Conservation (phyloP, 257 asterid species). For the Ajuga chamaepitys region DNA sequence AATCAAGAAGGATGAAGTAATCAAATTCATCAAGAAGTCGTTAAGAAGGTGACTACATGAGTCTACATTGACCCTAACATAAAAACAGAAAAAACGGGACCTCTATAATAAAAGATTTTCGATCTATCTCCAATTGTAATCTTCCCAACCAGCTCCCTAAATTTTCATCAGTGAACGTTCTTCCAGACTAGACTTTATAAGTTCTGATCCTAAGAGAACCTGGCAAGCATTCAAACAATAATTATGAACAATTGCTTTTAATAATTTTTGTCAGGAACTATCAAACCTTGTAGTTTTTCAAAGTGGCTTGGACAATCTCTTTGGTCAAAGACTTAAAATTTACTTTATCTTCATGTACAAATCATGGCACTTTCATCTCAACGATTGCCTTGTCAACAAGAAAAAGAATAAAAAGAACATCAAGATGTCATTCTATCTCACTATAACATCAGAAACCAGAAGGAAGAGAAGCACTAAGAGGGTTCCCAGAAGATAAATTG, state of each 20-base stretch:
- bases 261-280: not conserved
- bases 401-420: constrained; percentile 7
- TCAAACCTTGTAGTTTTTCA: constrained; percentile 95
- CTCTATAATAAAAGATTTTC: constrained; percentile 78
- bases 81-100: constrained; percentile 28
- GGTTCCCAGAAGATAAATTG: too few species aligned
- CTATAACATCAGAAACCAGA: not conserved
- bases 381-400: constrained; percentile 93
- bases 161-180: constrained; percentile 95
- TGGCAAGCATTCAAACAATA: constrained; percentile 23
- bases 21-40: not conserved
- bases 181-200: constrained; percentile 87
- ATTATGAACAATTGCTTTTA: not conserved
- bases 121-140: constrained; percentile 97
- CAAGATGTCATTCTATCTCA: not conserved
- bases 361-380: constrained; percentile 93
- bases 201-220: constrained; percentile 98
- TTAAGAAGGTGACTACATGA: not conserved
- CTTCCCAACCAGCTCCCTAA: constrained; percentile 99
- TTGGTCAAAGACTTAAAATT: constrained; percentile 65
- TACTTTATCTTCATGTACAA: constrained; percentile 90
- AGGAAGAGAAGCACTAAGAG: too few species aligned
- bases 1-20: not conserved
- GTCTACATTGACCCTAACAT: not conserved
- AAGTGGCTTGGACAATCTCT: constrained; percentile 77